Percentiles rank a stretch among this genome's conserved stretches.
Evolutionary conservation across 345 rosid genomes (phyloP).

Genomic region (Reutealis trisperma): DNA sequence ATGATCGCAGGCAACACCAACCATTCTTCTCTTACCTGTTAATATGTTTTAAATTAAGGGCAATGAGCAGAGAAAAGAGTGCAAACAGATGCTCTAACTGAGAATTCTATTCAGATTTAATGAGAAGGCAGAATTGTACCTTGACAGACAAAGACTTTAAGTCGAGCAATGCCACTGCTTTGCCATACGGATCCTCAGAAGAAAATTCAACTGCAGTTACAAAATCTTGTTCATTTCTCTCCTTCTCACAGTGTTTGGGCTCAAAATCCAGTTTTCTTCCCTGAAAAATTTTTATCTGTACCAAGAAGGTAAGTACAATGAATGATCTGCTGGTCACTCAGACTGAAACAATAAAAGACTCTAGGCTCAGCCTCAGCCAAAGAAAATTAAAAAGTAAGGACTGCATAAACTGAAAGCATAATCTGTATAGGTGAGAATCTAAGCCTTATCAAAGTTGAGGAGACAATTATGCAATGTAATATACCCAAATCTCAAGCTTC

Average conservation of each 20-base stretch:
- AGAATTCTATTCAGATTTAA: constrained; percentile 6
- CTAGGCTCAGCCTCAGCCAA: constrained; percentile 7
- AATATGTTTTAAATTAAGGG: constrained; percentile 21
- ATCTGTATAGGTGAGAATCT: constrained; percentile 7
- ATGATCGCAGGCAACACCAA: constrained; percentile 57
- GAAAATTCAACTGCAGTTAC: constrained; percentile 85
- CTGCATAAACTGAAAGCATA: background rate
- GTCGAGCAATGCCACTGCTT: constrained; percentile 80
- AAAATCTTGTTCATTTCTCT: constrained; percentile 55
- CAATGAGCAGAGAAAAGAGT: background rate
- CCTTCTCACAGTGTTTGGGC: constrained; percentile 47
- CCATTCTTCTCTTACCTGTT: constrained; percentile 71
- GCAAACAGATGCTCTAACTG: background rate
- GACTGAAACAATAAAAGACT: background rate
- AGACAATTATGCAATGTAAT: background rate
- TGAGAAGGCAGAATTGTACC: constrained; percentile 44
- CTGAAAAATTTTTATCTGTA: constrained; percentile 59
- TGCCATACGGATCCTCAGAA: constrained; percentile 72
- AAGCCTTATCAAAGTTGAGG: constrained; percentile 9
- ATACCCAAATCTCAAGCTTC: background rate
- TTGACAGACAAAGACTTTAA: constrained; percentile 51
- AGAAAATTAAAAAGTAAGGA: background rate
- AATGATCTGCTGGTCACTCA: background rate
- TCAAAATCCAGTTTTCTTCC: constrained; percentile 85
- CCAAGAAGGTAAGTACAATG: constrained; percentile 27